Conservation (phyloP, 176 grass and related monocot species). For the Aegilops longissima region DNA sequence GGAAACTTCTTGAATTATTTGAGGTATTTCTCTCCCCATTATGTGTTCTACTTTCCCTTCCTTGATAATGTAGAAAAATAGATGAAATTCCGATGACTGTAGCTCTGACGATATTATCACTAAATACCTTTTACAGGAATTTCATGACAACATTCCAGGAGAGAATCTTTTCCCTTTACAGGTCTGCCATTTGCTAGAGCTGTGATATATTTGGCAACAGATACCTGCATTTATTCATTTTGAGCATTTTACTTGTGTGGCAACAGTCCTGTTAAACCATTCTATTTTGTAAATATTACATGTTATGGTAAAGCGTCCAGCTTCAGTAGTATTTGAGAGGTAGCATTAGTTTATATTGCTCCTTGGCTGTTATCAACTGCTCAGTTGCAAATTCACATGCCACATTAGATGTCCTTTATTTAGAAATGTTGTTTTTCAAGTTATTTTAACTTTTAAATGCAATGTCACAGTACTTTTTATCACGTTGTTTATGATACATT, state of each 20-base stretch:
- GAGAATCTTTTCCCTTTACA: slow-evolving; percentile 80
- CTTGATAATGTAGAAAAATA: slow-evolving; percentile 8
- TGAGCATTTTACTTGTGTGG: background rate
- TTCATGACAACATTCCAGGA: slow-evolving; percentile 63
- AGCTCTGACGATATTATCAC: slow-evolving; percentile 16
- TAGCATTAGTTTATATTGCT: background rate
- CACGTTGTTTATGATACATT: background rate
- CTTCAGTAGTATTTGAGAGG: background rate
- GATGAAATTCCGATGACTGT: slow-evolving; percentile 15
- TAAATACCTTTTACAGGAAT: slow-evolving; percentile 46
- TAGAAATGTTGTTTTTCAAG: background rate
- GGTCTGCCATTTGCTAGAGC: slow-evolving; percentile 45
- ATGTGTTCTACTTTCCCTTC: slow-evolving; percentile 22
- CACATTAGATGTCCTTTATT: too few relatives aligned
- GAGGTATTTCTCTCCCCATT: slow-evolving; percentile 56
- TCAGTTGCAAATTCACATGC: background rate
- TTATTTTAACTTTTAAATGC: slow-evolving; percentile 2
- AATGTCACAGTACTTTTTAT: slow-evolving; percentile 8
- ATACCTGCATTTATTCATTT: slow-evolving; percentile 2
- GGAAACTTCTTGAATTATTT: slow-evolving; percentile 67
- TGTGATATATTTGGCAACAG: slow-evolving; percentile 12
- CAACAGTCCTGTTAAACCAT: background rate
- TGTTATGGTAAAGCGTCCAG: slow-evolving; percentile 5
- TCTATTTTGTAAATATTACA: background rate
- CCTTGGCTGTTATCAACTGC: background rate